These are phyloP conservation scores for Brachypodium distachyon DNA, from an alignment of 202 grass and related monocot species.

Conservation along the genomic window DNA sequence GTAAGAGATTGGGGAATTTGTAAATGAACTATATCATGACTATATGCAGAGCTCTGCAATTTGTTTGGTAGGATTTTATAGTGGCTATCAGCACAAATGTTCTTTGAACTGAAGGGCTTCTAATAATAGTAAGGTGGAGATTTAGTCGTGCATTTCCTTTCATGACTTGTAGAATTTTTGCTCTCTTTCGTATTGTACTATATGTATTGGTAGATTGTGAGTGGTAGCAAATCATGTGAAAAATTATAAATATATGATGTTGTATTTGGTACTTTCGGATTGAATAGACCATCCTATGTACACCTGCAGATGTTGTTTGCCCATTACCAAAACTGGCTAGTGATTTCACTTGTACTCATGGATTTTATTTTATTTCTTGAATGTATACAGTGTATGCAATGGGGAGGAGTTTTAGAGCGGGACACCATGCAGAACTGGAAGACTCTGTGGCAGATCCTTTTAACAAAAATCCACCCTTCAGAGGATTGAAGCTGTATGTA, in stretches of 20 bases:
- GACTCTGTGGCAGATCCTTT: not conserved
- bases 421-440: constrained; percentile 16
- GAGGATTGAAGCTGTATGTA: constrained; percentile 32
- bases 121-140: not conserved
- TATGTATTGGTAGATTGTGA: not conserved
- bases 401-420: constrained; percentile 13
- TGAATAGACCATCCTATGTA: not conserved
- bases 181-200: not conserved
- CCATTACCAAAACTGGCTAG: not conserved
- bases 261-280: not conserved
- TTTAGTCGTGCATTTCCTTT: not conserved
- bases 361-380: constrained; percentile 15
- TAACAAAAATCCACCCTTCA: constrained; percentile 9
- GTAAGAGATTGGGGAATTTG: not conserved
- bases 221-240: not conserved
- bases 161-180: not conserved
- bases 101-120: not conserved
- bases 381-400: constrained; percentile 41
- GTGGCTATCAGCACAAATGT: not conserved
- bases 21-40: not conserved
- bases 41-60: not conserved
- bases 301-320: not conserved
- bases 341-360: not conserved
- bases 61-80: not conserved
- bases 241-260: not conserved